Evolutionary conservation across 1,284 basidiomycete genomes (phyloP), one percentile per base, ranked within the genome.

Genomic region (Inonotus obliquus): DNA sequence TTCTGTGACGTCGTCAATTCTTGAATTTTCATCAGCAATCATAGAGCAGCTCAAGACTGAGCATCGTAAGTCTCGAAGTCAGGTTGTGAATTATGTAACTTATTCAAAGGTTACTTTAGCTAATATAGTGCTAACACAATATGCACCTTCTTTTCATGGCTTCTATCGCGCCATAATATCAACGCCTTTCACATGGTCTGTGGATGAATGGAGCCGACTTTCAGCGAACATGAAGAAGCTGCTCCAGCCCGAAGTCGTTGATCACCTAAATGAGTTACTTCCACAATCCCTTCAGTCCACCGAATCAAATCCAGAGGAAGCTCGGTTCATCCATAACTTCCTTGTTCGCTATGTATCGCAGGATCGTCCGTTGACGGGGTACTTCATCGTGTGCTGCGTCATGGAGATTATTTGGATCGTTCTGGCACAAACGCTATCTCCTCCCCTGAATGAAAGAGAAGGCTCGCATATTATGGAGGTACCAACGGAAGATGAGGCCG

Each of bases 331-430:
- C 47, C 83, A 87, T 66, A 84, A 86, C 0, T 85, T 95, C 64
- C 79, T 95, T 44, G 79, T 87, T 17, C 85, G 91, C 39, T 96
- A 96, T 71, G 80, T 90, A 23, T 78, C 81, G 17, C 81, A 83
- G 54, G 89, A 87, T 21, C 81, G 89, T 10, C 92, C 93, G 13
- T 78, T 96, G 21, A 92, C 89, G 56, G 92, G 93, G 17, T 92
- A 94, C 71, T 94, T 96, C 69, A 83, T 92, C 59, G 84, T 93
- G 6, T 93, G 92, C 73, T 92, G 91, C 68, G 84, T 91, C 32
- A 82, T 94, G 69, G 92, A 94, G 71, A 86, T 86, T 29, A 84
- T 91, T 67, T 92, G 90, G 85, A 92, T 90, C 1, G 80, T 91
- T 17, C 79, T 95, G 14, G 88, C 92, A 0, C 92, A 94, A 71